Conservation (phyloP, 768 basidiomycete species). For the Lentinula raphanica region DNA sequence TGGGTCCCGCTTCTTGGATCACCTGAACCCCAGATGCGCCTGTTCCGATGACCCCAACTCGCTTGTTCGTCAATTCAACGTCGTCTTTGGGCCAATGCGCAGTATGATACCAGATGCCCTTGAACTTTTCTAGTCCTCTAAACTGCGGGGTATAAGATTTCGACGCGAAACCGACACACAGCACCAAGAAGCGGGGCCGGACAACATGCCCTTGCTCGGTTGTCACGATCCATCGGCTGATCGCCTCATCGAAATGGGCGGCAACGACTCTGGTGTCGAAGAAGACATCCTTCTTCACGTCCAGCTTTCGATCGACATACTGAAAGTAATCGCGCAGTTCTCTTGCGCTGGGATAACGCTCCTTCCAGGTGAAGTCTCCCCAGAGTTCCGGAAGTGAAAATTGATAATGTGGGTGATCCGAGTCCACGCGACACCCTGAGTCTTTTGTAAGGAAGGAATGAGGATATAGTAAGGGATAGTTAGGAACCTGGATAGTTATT, state of each 20-base stretch:
- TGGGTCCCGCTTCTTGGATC: slow-evolving; percentile 19
- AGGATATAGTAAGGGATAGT: not conserved
- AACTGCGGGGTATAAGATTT: slow-evolving; percentile 4
- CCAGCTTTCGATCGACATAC: slow-evolving; percentile 10
- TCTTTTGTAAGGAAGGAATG: not conserved
- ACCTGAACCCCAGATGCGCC: slow-evolving; percentile 9
- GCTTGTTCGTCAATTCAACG: not conserved
- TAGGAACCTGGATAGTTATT: slow-evolving; percentile 7
- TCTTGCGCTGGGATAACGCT: slow-evolving; percentile 7
- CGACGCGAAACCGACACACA: slow-evolving; percentile 11
- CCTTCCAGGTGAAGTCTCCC: slow-evolving; percentile 5
- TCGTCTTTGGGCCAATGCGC: slow-evolving; percentile 1
- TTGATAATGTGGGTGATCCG: slow-evolving; percentile 9
- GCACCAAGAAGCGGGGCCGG: slow-evolving; percentile 11
- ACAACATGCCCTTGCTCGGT: slow-evolving; percentile 1
- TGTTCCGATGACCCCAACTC: slow-evolving; percentile 8
- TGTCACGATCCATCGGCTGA: slow-evolving; percentile 10
- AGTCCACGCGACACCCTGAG: slow-evolving; percentile 11
- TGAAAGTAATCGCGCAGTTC: slow-evolving; percentile 12
- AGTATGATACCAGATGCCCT: slow-evolving; percentile 2
- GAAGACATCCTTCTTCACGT: slow-evolving; percentile 8
- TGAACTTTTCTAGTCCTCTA: not conserved
- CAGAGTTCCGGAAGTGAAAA: slow-evolving; percentile 10
- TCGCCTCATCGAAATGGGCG: slow-evolving; percentile 8
- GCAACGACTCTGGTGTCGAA: slow-evolving; percentile 11